Evolutionary conservation across 1,284 basidiomycete genomes (phyloP).

Genomic region (Vanrija pseudolonga): DNA sequence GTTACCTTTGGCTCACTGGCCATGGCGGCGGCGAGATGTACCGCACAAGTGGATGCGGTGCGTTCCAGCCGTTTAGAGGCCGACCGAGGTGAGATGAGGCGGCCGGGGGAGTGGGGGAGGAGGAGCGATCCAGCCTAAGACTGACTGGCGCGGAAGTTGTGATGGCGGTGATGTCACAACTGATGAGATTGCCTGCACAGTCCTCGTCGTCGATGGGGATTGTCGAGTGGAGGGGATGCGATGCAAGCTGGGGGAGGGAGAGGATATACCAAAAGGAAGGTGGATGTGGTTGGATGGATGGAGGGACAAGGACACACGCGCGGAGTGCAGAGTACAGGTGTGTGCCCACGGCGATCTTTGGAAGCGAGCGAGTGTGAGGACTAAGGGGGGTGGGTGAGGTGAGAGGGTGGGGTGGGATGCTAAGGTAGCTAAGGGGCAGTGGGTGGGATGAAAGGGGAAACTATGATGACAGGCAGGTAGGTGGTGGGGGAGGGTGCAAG

Average conservation of each 20-base stretch:
- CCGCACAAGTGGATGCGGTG: not conserved
- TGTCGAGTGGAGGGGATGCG: not conserved
- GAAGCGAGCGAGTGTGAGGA: too few relatives aligned
- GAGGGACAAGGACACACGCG: not conserved
- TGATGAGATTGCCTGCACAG: not conserved
- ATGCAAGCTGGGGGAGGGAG: too few relatives aligned
- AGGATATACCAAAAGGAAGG: too few relatives aligned
- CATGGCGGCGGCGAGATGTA: conserved; percentile 9
- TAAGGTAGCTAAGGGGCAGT: too few relatives aligned
- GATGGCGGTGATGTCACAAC: too few relatives aligned
- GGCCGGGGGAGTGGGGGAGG: too few relatives aligned
- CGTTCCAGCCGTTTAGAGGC: not conserved
- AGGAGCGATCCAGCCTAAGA: too few relatives aligned
- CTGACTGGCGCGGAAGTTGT: too few relatives aligned
- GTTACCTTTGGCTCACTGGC: conserved; percentile 12
- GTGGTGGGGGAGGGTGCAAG: too few relatives aligned
- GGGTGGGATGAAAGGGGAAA: not conserved
- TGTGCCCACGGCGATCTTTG: not conserved
- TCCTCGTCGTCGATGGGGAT: not conserved
- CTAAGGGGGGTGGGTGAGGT: not conserved
- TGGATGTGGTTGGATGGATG: too few relatives aligned
- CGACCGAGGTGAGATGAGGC: not conserved
- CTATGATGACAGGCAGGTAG: too few relatives aligned
- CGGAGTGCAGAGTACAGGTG: not conserved
- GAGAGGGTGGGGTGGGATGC: not conserved